Conservation (phyloP, 1,139 yeast species). For the Wickerhamomyces sp. region DNA sequence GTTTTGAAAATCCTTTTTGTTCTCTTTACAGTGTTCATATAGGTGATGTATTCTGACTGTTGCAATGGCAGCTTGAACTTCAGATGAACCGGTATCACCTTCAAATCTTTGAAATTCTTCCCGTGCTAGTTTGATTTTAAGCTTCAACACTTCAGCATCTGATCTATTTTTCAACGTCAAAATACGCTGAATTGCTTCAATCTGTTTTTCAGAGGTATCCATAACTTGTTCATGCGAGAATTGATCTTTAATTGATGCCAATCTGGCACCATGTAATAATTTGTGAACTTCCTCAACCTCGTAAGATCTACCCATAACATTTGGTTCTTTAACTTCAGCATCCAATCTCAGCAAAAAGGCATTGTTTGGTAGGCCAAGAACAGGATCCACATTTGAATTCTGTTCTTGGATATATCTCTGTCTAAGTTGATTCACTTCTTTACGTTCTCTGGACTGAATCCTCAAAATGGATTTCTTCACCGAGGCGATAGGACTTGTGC, state of each 20-base stretch:
- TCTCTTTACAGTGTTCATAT: constrained; percentile 67
- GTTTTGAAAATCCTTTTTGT: constrained; percentile 69
- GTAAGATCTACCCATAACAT: constrained; percentile 55
- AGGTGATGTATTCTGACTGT: constrained; percentile 77
- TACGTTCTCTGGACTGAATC: constrained; percentile 21
- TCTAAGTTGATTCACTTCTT: constrained; percentile 22
- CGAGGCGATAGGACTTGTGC: constrained; percentile 4
- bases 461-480: constrained; percentile 21
- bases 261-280: constrained; percentile 73
- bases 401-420: constrained; percentile 33
- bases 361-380: constrained; percentile 63
- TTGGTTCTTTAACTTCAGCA: constrained; percentile 59
- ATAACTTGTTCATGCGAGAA: constrained; percentile 27
- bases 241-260: constrained; percentile 45
- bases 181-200: constrained; percentile 67
- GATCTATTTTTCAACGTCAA: constrained; percentile 69
- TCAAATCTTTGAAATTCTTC: constrained; percentile 76
- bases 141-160: constrained; percentile 49
- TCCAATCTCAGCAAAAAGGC: constrained; percentile 67
- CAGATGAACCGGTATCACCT: constrained; percentile 93
- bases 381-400: constrained; percentile 61
- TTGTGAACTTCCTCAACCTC: constrained; percentile 66
- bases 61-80: constrained; percentile 89
- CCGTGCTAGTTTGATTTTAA: constrained; percentile 62
- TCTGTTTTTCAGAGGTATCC: constrained; percentile 52